Conservation (phyloP, 352 stramenopile species). For the Pythium chondricola region DNA sequence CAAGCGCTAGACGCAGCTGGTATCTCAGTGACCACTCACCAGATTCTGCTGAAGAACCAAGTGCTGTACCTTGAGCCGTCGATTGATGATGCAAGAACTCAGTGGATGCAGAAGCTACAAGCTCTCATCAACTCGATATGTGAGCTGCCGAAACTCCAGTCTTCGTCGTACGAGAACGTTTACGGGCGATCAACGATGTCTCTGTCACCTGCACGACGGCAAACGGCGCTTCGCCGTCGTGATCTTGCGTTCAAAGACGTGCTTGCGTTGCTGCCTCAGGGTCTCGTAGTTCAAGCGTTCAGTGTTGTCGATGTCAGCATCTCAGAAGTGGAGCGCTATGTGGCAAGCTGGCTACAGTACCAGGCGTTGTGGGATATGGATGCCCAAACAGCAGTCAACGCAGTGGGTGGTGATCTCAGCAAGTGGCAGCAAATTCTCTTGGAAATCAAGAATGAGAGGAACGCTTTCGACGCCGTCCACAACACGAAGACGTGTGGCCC, state of each 20-base stretch:
- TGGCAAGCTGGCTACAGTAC: constrained; percentile 96
- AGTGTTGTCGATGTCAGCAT: constrained; percentile 67
- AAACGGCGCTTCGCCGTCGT: constrained; percentile 32
- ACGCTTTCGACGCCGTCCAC: constrained; percentile 91
- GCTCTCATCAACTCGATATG: constrained; percentile 92
- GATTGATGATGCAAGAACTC: constrained; percentile 87
- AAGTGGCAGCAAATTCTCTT: constrained; percentile 97
- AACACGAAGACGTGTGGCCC: constrained; percentile 88
- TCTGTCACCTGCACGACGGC: constrained; percentile 60
- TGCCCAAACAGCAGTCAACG: constrained; percentile 89
- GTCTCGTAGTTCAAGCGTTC: constrained; percentile 75
- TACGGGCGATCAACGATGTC: constrained; percentile 64
- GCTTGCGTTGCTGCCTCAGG: constrained; percentile 43
- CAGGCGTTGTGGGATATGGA: constrained; percentile 99
- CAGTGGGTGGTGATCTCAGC: constrained; percentile 91
- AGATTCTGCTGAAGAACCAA: constrained; percentile 96
- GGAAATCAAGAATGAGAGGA: constrained; percentile 94
- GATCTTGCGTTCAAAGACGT: constrained; percentile 74
- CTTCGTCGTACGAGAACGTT: constrained; percentile 84
- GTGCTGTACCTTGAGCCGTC: constrained; percentile 94
- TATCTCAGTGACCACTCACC: constrained; percentile 60
- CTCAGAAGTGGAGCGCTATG: constrained; percentile 89
- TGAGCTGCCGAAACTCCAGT: constrained; percentile 87
- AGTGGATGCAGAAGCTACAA: constrained; percentile 91
- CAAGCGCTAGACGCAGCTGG: constrained; percentile 34